Conservation (phyloP, 768 basidiomycete genomes). For the Myochromella boudieri region DNA sequence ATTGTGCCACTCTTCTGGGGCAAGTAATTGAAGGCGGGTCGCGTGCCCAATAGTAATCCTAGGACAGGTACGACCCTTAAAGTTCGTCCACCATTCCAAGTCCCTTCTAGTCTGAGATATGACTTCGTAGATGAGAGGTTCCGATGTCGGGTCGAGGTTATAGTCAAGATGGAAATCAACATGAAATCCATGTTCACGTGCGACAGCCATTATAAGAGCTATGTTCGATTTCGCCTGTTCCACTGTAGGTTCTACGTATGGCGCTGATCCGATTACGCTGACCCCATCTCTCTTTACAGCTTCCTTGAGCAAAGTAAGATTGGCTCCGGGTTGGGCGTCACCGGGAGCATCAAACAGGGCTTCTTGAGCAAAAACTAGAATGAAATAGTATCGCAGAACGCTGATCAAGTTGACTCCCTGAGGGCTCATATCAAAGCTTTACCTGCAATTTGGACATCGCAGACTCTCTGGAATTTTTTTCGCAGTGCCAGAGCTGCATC, state of each 20-base stretch:
- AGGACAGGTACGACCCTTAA: slow-evolving; percentile 24
- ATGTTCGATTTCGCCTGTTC: slow-evolving; percentile 54
- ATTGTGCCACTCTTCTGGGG: slow-evolving; percentile 42
- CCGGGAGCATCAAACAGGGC: slow-evolving; percentile 42
- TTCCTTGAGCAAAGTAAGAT: slow-evolving; percentile 42
- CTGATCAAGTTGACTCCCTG: slow-evolving; percentile 11
- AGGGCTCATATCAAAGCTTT: slow-evolving; percentile 13
- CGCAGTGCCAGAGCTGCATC: slow-evolving; percentile 49
- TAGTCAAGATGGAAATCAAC: slow-evolving; percentile 72
- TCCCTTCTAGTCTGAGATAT: slow-evolving; percentile 38
- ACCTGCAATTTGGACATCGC: slow-evolving; percentile 63
- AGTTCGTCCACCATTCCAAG: slow-evolving; percentile 16
- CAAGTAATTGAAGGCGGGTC: slow-evolving; percentile 55
- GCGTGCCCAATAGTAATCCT: slow-evolving; percentile 61
- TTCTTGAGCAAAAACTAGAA: slow-evolving; percentile 61
- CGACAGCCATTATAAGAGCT: slow-evolving; percentile 48
- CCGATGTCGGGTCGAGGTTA: slow-evolving; percentile 49
- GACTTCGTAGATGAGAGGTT: slow-evolving; percentile 58
- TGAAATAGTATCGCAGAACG: slow-evolving; percentile 6
- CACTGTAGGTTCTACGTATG: slow-evolving; percentile 56
- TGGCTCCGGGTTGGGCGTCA: slow-evolving; percentile 37
- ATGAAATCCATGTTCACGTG: slow-evolving; percentile 36
- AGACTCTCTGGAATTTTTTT: slow-evolving; percentile 41
- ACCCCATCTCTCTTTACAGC: slow-evolving; percentile 42
- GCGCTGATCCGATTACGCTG: slow-evolving; percentile 60